Evolutionary conservation across 768 basidiomycete species (phyloP).

Genomic region (Amanita phalloides): DNA sequence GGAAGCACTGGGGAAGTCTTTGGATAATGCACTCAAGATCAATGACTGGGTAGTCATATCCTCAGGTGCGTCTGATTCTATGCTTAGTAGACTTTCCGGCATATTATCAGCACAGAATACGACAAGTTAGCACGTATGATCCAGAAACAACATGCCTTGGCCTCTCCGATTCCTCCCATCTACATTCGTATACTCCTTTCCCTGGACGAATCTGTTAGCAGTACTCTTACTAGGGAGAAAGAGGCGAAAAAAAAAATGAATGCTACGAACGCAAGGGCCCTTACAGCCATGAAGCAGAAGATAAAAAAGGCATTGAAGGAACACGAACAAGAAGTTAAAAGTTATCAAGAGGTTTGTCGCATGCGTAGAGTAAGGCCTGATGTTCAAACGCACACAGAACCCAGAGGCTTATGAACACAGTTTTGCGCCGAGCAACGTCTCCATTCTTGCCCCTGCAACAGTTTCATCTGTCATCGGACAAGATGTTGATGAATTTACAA

Average conservation of each 20-base stretch:
- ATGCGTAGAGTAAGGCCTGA: neutral
- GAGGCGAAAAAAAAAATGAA: conserved; percentile 96
- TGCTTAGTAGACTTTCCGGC: conserved; percentile 2
- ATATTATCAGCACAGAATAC: conserved; percentile 51
- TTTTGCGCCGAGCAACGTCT: conserved; percentile 36
- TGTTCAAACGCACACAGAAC: conserved; percentile 40
- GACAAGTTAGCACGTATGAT: conserved; percentile 92
- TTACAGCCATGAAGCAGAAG: conserved; percentile 98
- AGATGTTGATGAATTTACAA: conserved; percentile 67
- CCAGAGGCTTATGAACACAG: conserved; percentile 80
- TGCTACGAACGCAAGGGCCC: conserved; percentile 82
- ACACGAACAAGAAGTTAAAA: conserved; percentile 69
- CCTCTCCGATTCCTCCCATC: conserved; percentile 80
- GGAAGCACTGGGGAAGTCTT: conserved; percentile 81
- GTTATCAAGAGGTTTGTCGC: conserved; percentile 61
- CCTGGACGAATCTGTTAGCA: conserved; percentile 69
- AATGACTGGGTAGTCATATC: conserved; percentile 95
- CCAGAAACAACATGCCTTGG: conserved; percentile 72
- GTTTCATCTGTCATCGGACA: conserved; percentile 32
- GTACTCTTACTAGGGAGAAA: conserved; percentile 75
- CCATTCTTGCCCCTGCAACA: conserved; percentile 24
- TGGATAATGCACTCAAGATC: conserved; percentile 92
- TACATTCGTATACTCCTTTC: conserved; percentile 65
- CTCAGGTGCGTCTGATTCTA: conserved; percentile 44
- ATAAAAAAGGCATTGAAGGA: conserved; percentile 88